phyloP scores from a whole-genome alignment of 371 early-diverging fungal species.

The Mucor velutinosus region DNA sequence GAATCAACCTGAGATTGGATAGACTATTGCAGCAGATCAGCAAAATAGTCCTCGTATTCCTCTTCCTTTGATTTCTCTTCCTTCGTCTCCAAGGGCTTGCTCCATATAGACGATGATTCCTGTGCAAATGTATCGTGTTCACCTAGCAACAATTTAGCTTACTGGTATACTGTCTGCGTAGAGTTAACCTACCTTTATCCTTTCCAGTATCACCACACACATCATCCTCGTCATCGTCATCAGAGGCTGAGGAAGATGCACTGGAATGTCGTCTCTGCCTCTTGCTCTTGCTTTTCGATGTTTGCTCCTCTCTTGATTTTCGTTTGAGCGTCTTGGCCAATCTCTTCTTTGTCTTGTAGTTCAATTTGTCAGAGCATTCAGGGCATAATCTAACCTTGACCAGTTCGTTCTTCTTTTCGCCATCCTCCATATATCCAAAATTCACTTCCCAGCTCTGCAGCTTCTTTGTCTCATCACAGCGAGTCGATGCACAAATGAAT shows the following conservation, averaged over 20 bases:
- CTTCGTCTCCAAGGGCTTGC: conserved; percentile 29
- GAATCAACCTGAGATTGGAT: neutral
- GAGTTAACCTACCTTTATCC: neutral
- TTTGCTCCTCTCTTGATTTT: conserved; percentile 6
- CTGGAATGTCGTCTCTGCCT: neutral
- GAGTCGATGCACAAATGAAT: conserved; percentile 69
- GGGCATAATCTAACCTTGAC: conserved; percentile 81
- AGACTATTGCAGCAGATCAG: conserved; percentile 44
- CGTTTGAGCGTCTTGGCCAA: conserved; percentile 19
- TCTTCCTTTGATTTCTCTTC: conserved; percentile 50
- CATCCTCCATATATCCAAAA: conserved; percentile 78
- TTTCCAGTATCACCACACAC: neutral
- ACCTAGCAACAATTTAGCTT: neutral
- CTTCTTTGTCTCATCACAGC: conserved; percentile 46
- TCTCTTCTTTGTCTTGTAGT: conserved; percentile 40
- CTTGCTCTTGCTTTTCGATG: neutral
- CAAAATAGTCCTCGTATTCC: conserved; percentile 52
- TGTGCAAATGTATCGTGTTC: neutral
- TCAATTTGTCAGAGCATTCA: conserved; percentile 59
- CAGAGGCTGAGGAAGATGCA: neutral
- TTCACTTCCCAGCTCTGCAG: conserved; percentile 86
- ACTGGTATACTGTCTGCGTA: neutral
- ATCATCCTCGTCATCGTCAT: conserved; percentile 11
- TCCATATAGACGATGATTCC: conserved; percentile 37
- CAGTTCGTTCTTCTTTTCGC: conserved; percentile 74